Evolutionary conservation across 306 rosid genomes (phyloP).

Genomic region (Trifolium subterraneum): DNA sequence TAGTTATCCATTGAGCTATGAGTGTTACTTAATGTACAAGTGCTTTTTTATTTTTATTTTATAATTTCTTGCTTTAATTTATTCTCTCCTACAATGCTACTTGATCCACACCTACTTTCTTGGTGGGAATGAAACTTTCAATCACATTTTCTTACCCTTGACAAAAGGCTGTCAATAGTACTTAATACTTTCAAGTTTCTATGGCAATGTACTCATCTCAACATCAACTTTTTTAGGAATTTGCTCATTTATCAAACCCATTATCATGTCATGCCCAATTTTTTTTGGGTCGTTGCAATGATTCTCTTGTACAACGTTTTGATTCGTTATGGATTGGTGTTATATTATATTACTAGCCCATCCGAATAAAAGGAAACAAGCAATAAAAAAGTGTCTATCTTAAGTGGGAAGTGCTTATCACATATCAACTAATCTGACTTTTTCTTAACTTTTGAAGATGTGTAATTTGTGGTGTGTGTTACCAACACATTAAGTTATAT

Average conservation of each 20-base stretch:
- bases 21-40: constrained; percentile 57
- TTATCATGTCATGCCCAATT: constrained; percentile 69
- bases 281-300: constrained; percentile 57
- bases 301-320: constrained; percentile 55
- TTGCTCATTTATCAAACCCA: constrained; percentile 72
- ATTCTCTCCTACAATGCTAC: constrained; percentile 55
- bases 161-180: constrained; percentile 64
- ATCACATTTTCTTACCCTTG: constrained; percentile 44
- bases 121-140: constrained; percentile 70
- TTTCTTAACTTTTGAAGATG: constrained; percentile 39
- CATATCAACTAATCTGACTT: constrained; percentile 47
- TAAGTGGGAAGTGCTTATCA: constrained; percentile 49
- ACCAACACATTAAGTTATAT: background rate
- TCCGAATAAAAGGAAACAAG: constrained; percentile 37
- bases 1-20: constrained; percentile 47
- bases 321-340: constrained; percentile 41
- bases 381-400: constrained; percentile 38
- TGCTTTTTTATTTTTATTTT: constrained; percentile 29
- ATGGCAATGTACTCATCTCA: constrained; percentile 72
- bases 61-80: constrained; percentile 65
- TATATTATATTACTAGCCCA: constrained; percentile 45
- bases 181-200: constrained; percentile 60
- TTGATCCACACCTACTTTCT: constrained; percentile 68
- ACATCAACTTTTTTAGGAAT: constrained; percentile 62
- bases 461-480: constrained; percentile 47